phyloP scores from a whole-genome alignment of 306 rosid genomes.

The Argentina anserina region DNA sequence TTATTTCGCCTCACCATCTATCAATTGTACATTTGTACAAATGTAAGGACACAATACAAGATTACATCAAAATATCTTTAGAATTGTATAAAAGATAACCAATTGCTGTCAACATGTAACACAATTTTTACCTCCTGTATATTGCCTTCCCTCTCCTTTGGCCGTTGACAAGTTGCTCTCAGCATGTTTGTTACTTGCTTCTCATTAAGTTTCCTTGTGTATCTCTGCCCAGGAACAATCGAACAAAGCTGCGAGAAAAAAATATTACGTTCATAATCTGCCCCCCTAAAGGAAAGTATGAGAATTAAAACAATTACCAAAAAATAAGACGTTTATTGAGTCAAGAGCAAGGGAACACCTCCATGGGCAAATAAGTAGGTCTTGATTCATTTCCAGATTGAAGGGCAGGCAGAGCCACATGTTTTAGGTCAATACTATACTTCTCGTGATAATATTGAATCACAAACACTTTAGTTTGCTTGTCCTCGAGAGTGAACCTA shows the following conservation, averaged over 20 bases:
- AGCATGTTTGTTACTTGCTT: constrained; percentile 51
- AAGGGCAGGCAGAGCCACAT: constrained; percentile 53
- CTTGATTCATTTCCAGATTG: constrained; percentile 61
- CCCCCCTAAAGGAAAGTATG: background rate
- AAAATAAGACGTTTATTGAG: background rate
- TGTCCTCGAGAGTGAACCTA: constrained; percentile 68
- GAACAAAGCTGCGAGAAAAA: constrained; percentile 40
- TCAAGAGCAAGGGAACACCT: constrained; percentile 44
- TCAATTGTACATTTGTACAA: background rate
- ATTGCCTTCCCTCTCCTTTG: constrained; percentile 12
- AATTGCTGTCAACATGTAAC: background rate
- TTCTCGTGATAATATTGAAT: constrained; percentile 47
- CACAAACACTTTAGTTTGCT: constrained; percentile 13
- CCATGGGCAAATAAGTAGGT: constrained; percentile 67
- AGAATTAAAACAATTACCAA: background rate
- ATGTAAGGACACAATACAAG: background rate
- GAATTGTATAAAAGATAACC: background rate
- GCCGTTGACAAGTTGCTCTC: constrained; percentile 73
- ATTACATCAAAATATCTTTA: background rate
- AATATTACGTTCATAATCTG: background rate
- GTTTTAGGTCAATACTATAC: constrained; percentile 22
- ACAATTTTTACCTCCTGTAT: constrained; percentile 33
- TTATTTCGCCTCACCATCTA: constrained; percentile 34
- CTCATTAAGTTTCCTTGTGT: constrained; percentile 51
- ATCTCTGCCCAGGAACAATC: constrained; percentile 64